Base-by-base conservation (phyloP, 2,329 filamentous ascomycete species). In the Mycosphaerella arachidis region DNA sequence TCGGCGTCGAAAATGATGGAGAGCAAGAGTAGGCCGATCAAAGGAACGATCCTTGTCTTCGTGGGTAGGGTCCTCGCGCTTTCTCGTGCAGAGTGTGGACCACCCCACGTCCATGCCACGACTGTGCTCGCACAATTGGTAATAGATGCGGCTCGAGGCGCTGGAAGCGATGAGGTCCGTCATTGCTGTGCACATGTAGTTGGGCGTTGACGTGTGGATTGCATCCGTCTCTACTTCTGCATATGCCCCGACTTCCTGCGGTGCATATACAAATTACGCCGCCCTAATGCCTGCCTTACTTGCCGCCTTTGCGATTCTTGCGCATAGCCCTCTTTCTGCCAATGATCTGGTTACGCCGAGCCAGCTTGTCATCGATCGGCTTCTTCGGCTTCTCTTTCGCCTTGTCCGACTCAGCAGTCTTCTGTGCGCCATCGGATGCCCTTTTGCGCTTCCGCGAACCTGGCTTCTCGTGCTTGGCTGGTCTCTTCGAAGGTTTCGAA, bases 301-400 rank as follows among this genome's bases (percentile, higher is more conserved):
- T 68, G 24, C 66, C 64, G 51, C 65, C 69, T 57, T 68, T 68
- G 54, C 67, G 60, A 53, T 57, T 62, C 40, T 64, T 66, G 48
- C 91, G 85, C 80, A 88, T 84, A 78, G 89, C 84, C 63, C 91
- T 83, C 80, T 96, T 97, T 75, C 90, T 87, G 53, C 86, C 87
- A 74, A 96, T 95, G 70, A 97, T 90, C 70, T 86, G 87, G 70
- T 91, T 90, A 63, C 84, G 77, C 72, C 83, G 84, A 29, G 83
- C 83, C 56, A 85, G 72, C 76, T 79, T 78, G 63, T 80, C 82
- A 68, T 86, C 83, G 20, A 71, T 69, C 24, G 63, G 60, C 55
- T 63, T 65, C 63, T 68, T 69, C 30, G 63, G 53, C 53, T 79
- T 71, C 16, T 66, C 57, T 61, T 70, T 75, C 50, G 65, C 65